Evolutionary conservation across 352 stramenopile species (phyloP).

Genomic region (Phytopythium sindhum): DNA sequence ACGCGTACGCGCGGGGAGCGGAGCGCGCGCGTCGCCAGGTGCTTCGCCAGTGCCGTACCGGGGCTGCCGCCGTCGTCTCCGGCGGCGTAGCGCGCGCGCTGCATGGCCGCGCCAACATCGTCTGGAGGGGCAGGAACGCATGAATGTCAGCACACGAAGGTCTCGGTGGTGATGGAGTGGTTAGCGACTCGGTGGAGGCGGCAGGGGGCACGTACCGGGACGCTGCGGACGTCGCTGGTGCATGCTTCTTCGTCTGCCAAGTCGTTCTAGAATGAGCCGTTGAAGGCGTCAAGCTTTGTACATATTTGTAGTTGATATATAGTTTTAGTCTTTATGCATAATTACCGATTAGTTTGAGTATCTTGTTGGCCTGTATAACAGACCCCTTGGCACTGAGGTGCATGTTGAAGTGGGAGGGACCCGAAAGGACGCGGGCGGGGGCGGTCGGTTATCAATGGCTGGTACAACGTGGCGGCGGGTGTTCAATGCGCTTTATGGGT

Average conservation of each 20-base stretch:
- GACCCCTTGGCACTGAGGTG: too few relatives aligned
- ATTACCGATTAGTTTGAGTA: too few relatives aligned
- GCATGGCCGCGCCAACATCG: conserved; percentile 26
- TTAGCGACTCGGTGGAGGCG: neutral
- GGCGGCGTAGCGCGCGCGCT: conserved; percentile 13
- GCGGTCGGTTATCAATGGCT: too few relatives aligned
- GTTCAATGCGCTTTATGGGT: too few relatives aligned
- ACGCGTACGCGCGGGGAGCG: conserved; percentile 63
- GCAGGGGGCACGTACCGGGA: neutral
- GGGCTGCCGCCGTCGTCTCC: conserved; percentile 28
- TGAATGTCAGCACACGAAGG: neutral
- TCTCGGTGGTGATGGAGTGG: neutral
- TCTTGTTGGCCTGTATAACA: too few relatives aligned
- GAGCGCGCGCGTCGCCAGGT: conserved; percentile 44
- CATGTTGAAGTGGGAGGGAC: too few relatives aligned
- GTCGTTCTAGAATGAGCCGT: neutral
- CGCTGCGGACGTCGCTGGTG: conserved; percentile 7
- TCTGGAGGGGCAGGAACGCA: neutral
- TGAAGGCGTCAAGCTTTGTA: neutral
- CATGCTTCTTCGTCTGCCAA: conserved; percentile 3
- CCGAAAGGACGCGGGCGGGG: too few relatives aligned
- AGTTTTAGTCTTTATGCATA: too few relatives aligned
- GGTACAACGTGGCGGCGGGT: too few relatives aligned
- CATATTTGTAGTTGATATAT: neutral
- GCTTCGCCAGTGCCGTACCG: conserved; percentile 49